These are phyloP conservation scores for Pseudophaeomoniella oleicola DNA, from an alignment of 2,329 filamentous ascomycete species.

Conservation along the genomic window DNA sequence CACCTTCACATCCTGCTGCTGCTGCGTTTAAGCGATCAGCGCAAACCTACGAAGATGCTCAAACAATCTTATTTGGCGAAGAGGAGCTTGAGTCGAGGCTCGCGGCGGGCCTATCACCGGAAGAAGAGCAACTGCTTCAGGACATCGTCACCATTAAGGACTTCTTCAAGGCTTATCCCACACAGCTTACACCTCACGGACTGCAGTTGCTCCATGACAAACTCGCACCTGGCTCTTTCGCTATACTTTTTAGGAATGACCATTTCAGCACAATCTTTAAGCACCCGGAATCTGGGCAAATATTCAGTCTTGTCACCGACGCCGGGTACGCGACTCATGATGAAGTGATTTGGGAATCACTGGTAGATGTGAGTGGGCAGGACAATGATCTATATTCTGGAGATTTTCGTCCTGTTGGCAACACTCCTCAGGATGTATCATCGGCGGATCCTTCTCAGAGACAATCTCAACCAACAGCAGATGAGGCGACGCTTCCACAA, in stretches of 20 bases:
- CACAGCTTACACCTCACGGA: slow-evolving; percentile 73
- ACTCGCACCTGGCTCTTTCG: slow-evolving; percentile 62
- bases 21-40: slow-evolving; percentile 59
- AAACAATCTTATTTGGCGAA: slow-evolving; percentile 75
- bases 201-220: slow-evolving; percentile 58
- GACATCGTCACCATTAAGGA: slow-evolving; percentile 74
- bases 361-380: slow-evolving; percentile 77
- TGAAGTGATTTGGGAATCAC: slow-evolving; percentile 90
- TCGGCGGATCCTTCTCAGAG: neutral
- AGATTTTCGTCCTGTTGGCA: slow-evolving; percentile 75
- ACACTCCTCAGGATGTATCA: slow-evolving; percentile 19
- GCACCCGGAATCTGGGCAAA: slow-evolving; percentile 59
- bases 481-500: slow-evolving; percentile 8
- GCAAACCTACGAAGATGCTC: slow-evolving; percentile 78
- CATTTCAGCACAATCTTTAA: slow-evolving; percentile 93
- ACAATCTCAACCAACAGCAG: neutral
- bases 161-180: slow-evolving; percentile 65
- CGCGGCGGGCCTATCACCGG: slow-evolving; percentile 43
- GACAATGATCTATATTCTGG: slow-evolving; percentile 74
- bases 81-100: slow-evolving; percentile 79
- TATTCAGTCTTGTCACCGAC: slow-evolving; percentile 82
- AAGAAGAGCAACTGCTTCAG: slow-evolving; percentile 67
- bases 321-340: slow-evolving; percentile 76
- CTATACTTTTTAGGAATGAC: slow-evolving; percentile 91
- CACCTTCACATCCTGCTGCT: slow-evolving; percentile 49